Percentiles rank a stretch among this genome's conserved stretches.
Conservation (phyloP, 352 stramenopile genomes). For the Phytophthora brassicae region DNA sequence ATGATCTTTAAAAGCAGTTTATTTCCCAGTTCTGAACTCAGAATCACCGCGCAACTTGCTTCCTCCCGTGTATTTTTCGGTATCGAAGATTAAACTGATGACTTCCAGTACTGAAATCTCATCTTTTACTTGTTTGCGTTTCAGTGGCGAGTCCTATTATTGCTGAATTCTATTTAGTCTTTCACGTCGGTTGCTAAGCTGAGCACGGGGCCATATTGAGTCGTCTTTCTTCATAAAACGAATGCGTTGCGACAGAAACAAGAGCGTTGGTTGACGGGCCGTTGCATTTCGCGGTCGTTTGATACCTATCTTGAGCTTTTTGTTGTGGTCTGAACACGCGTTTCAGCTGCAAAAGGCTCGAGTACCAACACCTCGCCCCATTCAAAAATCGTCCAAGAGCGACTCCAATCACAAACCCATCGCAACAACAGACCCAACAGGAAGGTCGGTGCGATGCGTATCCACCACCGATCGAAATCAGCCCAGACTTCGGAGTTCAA, state of each 20-base stretch:
- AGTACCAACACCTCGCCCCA: constrained; percentile 6
- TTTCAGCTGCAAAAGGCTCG: constrained; percentile 24
- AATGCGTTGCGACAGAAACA: constrained; percentile 22
- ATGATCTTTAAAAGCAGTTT: background rate
- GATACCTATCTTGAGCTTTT: constrained; percentile 28
- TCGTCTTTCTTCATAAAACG: no score
- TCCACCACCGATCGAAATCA: constrained; percentile 19
- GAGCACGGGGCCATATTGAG: no score
- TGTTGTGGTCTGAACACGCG: constrained; percentile 8
- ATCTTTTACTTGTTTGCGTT: constrained; percentile 9
- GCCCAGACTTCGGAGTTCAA: constrained; percentile 33
- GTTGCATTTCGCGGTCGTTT: no score
- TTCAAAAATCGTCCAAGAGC: constrained; percentile 25
- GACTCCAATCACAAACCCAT: constrained; percentile 1
- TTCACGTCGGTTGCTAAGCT: constrained; percentile 17
- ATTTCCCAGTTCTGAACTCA: constrained; percentile 14
- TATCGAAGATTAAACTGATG: constrained; percentile 11
- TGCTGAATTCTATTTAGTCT: constrained; percentile 20
- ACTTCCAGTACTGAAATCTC: background rate
- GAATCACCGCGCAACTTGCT: constrained; percentile 16
- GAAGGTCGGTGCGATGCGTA: constrained; percentile 31
- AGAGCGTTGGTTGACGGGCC: constrained; percentile 10
- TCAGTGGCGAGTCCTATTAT: constrained; percentile 22
- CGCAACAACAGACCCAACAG: constrained; percentile 10
- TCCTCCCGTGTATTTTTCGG: constrained; percentile 28